Percentiles rank a stretch among this genome's conserved stretches.
phyloP scores from a whole-genome alignment of 2,329 filamentous ascomycete species.

The Sporothrix schenckii region DNA sequence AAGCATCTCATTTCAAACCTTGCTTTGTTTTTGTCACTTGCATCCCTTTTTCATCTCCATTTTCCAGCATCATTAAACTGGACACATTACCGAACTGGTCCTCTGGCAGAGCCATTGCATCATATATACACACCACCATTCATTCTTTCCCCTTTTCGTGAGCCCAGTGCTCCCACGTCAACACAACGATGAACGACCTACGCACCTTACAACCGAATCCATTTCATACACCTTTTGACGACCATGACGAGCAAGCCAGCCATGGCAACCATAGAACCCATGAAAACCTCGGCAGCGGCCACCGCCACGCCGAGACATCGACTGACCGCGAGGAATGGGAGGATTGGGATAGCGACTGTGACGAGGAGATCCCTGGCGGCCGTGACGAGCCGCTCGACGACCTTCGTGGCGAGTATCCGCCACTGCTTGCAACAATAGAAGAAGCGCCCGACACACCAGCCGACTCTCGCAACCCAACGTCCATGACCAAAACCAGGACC shows the following conservation, averaged over 20 bases:
- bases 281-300: background rate
- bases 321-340: slow-evolving; percentile 53
- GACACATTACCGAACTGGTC: background rate
- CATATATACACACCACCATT: slow-evolving; percentile 11
- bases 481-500: background rate
- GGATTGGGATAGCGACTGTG: slow-evolving; percentile 59
- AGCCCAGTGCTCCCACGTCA: background rate
- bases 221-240: slow-evolving; percentile 35
- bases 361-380: slow-evolving; percentile 48
- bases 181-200: slow-evolving; percentile 39
- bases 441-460: slow-evolving; percentile 19
- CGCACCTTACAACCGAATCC: slow-evolving; percentile 35
- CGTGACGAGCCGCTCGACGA: slow-evolving; percentile 11
- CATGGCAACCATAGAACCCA: background rate
- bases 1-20: background rate
- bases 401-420: slow-evolving; percentile 32
- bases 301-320: background rate
- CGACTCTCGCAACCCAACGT: background rate
- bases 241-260: slow-evolving; percentile 10
- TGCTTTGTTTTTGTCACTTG: background rate
- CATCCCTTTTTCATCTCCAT: background rate
- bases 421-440: slow-evolving; percentile 28
- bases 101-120: slow-evolving; percentile 24
- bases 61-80: background rate
- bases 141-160: background rate